Base-by-base conservation (phyloP, 2,329 filamentous ascomycete genomes). In the Reticulascus tulasneorum region DNA sequence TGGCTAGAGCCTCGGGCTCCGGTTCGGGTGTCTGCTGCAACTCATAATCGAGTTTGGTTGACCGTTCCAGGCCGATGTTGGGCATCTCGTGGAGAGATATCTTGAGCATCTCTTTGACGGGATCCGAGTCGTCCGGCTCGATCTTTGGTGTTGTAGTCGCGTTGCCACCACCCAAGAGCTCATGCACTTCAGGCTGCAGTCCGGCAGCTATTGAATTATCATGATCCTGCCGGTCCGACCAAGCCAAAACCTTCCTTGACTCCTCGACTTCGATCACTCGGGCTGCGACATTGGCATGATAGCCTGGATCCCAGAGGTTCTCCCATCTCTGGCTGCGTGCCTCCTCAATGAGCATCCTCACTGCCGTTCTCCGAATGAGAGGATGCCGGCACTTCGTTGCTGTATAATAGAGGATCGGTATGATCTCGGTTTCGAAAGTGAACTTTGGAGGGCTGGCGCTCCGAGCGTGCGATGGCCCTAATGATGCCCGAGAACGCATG, bases 361-460 rank as follows among this genome's bases (percentile, higher is more conserved):
- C 48, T 0, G 65, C 66, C 2, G 60, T 55, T 1, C 63, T 53
- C 10, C 66, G 47, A 5, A 67, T 52, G 11, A 60, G 47, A 0
- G 59, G 71, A 38, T 67, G 65, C 2, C 65, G 54, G 31, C 63
- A 68, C 33, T 63, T 65, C 23, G 51, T 47, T 1, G 52, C 57
- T 6, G 61, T 58, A 44, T 63, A 70, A 44, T 65, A 68, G 1
- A 71, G 45, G 1, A 64, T 59, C 1, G 63, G 59, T 18, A 69
- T 53, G 1, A 68, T 35, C 15, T 66, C 62, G 10, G 63, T 66
- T 23, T 69, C 64, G 29, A 69, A 69, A 6, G 55, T 58, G 23
- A 70, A 70, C n/a, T n/a, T n/a, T n/a, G n/a, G n/a, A n/a, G n/a
- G n/a, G n/a, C n/a, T n/a, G n/a, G n/a, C n/a, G n/a, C n/a, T n/a